A percentile compares a stretch with the other conserved stretches of the same genome.
These are phyloP conservation scores for Citrullus mucosospermus DNA, from an alignment of 306 rosid genomes.

Conservation along the genomic window DNA sequence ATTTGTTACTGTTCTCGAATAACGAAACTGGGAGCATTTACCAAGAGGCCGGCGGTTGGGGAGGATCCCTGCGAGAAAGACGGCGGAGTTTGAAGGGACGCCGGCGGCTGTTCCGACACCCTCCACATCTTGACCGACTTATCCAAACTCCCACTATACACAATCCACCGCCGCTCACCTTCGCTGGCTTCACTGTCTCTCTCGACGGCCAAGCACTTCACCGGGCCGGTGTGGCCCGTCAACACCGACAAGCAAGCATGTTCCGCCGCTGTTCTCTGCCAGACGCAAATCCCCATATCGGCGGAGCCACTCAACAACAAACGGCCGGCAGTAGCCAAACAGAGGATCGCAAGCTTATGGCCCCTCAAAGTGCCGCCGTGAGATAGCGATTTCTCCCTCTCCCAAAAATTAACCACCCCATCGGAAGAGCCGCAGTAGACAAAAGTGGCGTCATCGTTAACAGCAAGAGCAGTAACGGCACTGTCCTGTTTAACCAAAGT, in stretches of 20 bases:
- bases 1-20: neutral
- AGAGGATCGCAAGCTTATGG: conserved; percentile 63
- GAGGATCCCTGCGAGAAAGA: neutral
- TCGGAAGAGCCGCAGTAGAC: conserved; percentile 69
- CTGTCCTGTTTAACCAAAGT: conserved; percentile 63
- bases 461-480: conserved; percentile 55
- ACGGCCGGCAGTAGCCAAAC: conserved; percentile 47
- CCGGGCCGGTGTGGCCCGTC: conserved; percentile 74
- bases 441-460: conserved; percentile 22
- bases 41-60: neutral
- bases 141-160: conserved; percentile 90
- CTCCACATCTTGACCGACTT: conserved; percentile 87
- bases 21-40: conserved; percentile 2
- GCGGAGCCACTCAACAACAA: conserved; percentile 75
- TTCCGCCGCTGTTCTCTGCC: conserved; percentile 36
- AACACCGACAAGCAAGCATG: conserved; percentile 34
- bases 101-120: conserved; percentile 28
- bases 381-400: conserved; percentile 20
- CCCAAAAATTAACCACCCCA: conserved; percentile 67
- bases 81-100: neutral
- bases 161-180: conserved; percentile 29
- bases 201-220: conserved; percentile 71
- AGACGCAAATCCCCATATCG: conserved; percentile 72
- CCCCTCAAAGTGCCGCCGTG: conserved; percentile 53
- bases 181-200: conserved; percentile 23